phyloP scores from a whole-genome alignment of 2,329 filamentous ascomycete species.

The Pseudocercospora ulei region DNA sequence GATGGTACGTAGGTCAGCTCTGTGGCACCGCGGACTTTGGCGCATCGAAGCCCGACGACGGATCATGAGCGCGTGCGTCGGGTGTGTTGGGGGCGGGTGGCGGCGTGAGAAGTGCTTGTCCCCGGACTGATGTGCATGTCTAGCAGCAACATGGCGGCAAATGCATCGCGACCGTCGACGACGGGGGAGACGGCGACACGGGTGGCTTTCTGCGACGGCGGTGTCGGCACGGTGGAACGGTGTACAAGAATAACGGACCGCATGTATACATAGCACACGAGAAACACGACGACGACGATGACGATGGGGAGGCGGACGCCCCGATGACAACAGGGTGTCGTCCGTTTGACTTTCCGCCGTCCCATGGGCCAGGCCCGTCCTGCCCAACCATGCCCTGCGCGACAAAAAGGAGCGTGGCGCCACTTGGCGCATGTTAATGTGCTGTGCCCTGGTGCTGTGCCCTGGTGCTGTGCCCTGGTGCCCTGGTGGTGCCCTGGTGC shows the following conservation, averaged over 20 bases:
- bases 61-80: constrained; percentile 21
- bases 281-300: not conserved
- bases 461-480: no score
- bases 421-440: no score
- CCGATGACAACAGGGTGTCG: not conserved
- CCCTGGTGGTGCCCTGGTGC: no score
- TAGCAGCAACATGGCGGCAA: constrained; percentile 3
- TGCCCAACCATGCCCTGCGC: not conserved
- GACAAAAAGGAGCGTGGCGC: constrained; percentile 1
- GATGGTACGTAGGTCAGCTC: constrained; percentile 27
- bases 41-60: constrained; percentile 30
- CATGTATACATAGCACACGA: not conserved
- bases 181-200: no score
- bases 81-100: no score
- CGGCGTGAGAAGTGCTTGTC: not conserved
- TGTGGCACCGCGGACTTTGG: constrained; percentile 28
- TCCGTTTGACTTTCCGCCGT: not conserved
- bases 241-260: not conserved
- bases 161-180: no score
- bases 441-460: no score
- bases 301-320: no score
- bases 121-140: constrained; percentile 7
- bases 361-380: not conserved
- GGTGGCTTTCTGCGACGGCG: no score
- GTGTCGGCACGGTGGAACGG: not conserved